Base-by-base conservation (phyloP, 805 yeast species). In the Lipomyces sp. region DNA sequence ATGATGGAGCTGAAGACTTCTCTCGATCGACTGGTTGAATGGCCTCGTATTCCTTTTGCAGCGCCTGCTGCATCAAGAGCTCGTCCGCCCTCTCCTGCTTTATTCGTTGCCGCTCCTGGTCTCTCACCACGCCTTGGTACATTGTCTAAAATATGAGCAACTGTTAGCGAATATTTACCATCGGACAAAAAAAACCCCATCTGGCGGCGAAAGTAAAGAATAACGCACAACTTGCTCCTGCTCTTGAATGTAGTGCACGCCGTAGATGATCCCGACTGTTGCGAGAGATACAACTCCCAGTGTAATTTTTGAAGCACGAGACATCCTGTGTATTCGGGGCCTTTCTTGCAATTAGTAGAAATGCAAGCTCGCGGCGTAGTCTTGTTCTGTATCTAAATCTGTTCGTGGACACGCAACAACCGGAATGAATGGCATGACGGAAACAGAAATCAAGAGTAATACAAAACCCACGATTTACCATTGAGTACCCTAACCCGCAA, bases 51-150 rank as follows among this genome's bases (percentile, higher is more conserved):
- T 60, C 59, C 29, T 51, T 44, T 46, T 52, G 55, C 24, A 60
- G 32, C 11, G 33, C 49, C 36, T 53, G 59, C 39, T 60, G 63
- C 38, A 46, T 22, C 29, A 33, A 42, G 23, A 61, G 36, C 38
- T 60, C 63, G 21, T 43, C 57, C 14, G 36, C 43, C 6, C 63
- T 51, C 36, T 56, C 63, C 31, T 47, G 39, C 28, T 57, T 57
- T 10, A 60, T 44, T 14, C 58, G 47, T 23, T 52, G 49, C 8
- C 63, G 53, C 39, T 60, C 63, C 11, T 21, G 47, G 29, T 60
- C 63, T 7, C 45, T 44, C 16, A 60, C 36, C 4, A 60, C 61
- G 8, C 63, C 63, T 32, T 58, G 55, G 28, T 53, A 49, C 59
- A 55, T 55, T 22, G 52, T 53, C 59, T 55, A 10, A 13, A 7